Conservation (phyloP, 495 filamentous ascomycete species). For the Amphirosellinia nigrospora region DNA sequence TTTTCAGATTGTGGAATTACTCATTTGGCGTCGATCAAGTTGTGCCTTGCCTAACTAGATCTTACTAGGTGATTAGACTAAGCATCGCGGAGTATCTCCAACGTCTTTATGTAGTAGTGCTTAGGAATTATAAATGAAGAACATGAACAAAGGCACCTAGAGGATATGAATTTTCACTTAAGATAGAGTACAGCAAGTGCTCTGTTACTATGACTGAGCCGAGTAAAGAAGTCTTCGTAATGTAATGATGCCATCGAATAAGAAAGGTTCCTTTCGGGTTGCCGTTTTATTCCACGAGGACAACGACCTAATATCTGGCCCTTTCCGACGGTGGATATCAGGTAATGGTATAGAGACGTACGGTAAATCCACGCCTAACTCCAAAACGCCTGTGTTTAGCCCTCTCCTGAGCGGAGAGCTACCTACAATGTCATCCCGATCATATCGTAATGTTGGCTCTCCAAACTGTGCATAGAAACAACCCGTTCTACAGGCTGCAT, state of each 20-base stretch:
- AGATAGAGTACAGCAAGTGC: conserved; percentile 5
- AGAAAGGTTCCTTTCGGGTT: not conserved
- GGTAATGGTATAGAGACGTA: conserved; percentile 25
- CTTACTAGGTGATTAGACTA: not conserved
- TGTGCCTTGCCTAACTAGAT: not conserved
- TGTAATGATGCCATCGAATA: conserved; percentile 13
- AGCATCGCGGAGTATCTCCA: not conserved
- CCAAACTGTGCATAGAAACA: conserved; percentile 20
- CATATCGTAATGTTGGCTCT: conserved; percentile 22
- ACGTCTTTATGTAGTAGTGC: not conserved
- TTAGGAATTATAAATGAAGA: not conserved
- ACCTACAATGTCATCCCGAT: conserved; percentile 9
- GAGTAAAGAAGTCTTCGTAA: conserved; percentile 11
- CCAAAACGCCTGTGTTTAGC: conserved; percentile 16
- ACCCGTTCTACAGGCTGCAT: not conserved
- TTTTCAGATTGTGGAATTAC: not conserved
- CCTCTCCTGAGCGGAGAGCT: not conserved
- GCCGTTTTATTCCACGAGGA: not conserved
- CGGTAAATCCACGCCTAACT: conserved; percentile 16
- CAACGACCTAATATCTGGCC: not conserved
- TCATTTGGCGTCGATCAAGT: not conserved
- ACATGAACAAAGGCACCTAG: not conserved
- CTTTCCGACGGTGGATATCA: conserved; percentile 18
- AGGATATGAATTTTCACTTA: not conserved
- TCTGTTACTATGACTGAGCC: conserved; percentile 21